A percentile compares a stretch with the other conserved stretches of the same genome.
phyloP scores from a whole-genome alignment of 768 basidiomycete species.

The Cystobasidium tubakii region DNA sequence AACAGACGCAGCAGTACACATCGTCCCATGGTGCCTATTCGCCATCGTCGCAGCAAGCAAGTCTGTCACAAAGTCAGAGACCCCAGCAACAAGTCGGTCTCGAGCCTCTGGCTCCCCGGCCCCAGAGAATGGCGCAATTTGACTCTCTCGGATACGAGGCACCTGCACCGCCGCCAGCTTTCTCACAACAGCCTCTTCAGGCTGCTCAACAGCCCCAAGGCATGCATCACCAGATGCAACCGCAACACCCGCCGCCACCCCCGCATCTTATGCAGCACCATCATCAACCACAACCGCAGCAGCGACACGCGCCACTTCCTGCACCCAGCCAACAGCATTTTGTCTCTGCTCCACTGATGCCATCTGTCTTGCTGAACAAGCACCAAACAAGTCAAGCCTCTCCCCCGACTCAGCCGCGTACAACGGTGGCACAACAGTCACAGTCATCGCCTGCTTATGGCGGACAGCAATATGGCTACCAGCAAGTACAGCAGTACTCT shows the following conservation, averaged over 20 bases:
- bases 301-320: not conserved
- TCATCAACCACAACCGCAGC: not conserved
- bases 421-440: not conserved
- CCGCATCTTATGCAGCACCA: not conserved
- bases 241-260: not conserved
- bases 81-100: not conserved
- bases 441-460: not conserved
- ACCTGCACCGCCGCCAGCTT: not conserved
- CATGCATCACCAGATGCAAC: not conserved
- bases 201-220: not conserved
- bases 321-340: not conserved
- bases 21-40: not conserved
- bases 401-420: not conserved
- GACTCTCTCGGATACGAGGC: not conserved
- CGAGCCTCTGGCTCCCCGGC: not conserved
- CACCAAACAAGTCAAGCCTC: constrained; percentile 1
- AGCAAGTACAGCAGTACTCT: not conserved
- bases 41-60: not conserved
- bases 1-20: not conserved
- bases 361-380: constrained; percentile 33
- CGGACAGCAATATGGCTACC: not conserved
- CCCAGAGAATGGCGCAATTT: not conserved
- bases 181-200: not conserved
- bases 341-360: constrained; percentile 28
- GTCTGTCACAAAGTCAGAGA: not conserved